Conservation (phyloP, 768 basidiomycete genomes). For the Pilatotrama ljubarskyi region DNA sequence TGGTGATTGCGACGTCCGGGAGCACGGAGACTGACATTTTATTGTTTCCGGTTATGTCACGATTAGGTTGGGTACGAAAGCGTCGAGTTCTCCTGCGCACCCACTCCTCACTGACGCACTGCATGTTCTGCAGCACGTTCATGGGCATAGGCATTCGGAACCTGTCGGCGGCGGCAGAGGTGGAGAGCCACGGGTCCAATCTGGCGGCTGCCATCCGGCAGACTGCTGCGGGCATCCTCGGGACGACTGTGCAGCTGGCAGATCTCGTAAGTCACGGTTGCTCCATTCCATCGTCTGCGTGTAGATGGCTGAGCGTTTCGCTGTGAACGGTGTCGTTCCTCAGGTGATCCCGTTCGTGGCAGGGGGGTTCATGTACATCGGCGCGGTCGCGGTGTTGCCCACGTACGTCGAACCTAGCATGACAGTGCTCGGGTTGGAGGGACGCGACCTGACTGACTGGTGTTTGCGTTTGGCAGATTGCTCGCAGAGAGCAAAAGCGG, state of each 20-base stretch:
- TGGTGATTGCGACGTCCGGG: background rate
- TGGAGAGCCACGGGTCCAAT: slow-evolving; percentile 46
- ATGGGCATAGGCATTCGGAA: slow-evolving; percentile 87
- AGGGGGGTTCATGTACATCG: slow-evolving; percentile 92
- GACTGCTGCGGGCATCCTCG: slow-evolving; percentile 74
- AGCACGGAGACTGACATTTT: background rate
- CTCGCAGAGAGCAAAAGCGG: slow-evolving; percentile 86
- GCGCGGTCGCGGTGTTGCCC: slow-evolving; percentile 87
- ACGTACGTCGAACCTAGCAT: slow-evolving; percentile 55
- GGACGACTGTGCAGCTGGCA: slow-evolving; percentile 75
- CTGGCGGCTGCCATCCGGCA: slow-evolving; percentile 79
- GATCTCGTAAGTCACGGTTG: slow-evolving; percentile 64
- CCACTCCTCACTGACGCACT: slow-evolving; percentile 16
- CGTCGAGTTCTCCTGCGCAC: background rate
- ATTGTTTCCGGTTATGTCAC: slow-evolving; percentile 7
- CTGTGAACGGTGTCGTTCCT: slow-evolving; percentile 4
- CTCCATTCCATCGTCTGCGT: background rate
- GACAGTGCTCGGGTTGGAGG: background rate
- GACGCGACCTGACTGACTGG: background rate
- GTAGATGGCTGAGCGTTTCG: background rate
- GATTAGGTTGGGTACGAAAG: slow-evolving; percentile 24
- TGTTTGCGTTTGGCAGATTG: slow-evolving; percentile 48
- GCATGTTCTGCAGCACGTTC: slow-evolving; percentile 57
- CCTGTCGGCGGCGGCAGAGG: slow-evolving; percentile 53
- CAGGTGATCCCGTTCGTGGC: slow-evolving; percentile 90